These are phyloP conservation scores for Leccinum ochraceum DNA, from an alignment of 768 basidiomycete genomes.

Conservation along the genomic window DNA sequence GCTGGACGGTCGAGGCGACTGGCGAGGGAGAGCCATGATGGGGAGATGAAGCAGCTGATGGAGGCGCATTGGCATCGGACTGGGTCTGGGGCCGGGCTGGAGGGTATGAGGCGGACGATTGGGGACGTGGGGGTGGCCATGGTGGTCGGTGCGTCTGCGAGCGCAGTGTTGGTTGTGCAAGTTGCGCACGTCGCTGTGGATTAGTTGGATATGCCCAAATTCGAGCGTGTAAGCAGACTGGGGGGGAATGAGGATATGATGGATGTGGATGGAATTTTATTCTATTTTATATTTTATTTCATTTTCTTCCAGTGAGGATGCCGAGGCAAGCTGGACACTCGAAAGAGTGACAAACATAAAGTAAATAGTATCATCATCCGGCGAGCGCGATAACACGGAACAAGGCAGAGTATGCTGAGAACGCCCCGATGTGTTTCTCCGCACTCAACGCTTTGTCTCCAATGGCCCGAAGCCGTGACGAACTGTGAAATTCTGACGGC, in stretches of 20 bases:
- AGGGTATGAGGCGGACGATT: slow-evolving; percentile 68
- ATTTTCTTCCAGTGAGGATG: background rate
- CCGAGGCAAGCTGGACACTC: too few relatives aligned
- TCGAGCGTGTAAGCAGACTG: background rate
- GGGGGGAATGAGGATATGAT: background rate
- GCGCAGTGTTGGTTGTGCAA: slow-evolving; percentile 69
- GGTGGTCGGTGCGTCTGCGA: slow-evolving; percentile 56
- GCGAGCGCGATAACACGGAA: too few relatives aligned
- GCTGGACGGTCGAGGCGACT: slow-evolving; percentile 75
- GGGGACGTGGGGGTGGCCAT: slow-evolving; percentile 88
- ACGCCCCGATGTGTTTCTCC: too few relatives aligned
- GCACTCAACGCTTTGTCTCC: too few relatives aligned
- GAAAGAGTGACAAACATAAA: too few relatives aligned
- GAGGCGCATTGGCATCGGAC: slow-evolving; percentile 36
- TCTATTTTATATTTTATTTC: background rate
- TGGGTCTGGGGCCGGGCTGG: background rate
- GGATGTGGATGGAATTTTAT: background rate
- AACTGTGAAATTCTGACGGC: too few relatives aligned
- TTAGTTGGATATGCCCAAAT: background rate
- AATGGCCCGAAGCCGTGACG: too few relatives aligned
- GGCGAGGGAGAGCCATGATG: slow-evolving; percentile 67
- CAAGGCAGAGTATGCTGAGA: too few relatives aligned
- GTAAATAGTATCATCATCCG: too few relatives aligned
- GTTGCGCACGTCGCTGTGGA: slow-evolving; percentile 38
- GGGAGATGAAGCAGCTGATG: slow-evolving; percentile 66